A percentile compares a stretch with the other conserved stretches of the same genome.
Conservation (phyloP, 352 stramenopile genomes). For the Phytophthora multivora region DNA sequence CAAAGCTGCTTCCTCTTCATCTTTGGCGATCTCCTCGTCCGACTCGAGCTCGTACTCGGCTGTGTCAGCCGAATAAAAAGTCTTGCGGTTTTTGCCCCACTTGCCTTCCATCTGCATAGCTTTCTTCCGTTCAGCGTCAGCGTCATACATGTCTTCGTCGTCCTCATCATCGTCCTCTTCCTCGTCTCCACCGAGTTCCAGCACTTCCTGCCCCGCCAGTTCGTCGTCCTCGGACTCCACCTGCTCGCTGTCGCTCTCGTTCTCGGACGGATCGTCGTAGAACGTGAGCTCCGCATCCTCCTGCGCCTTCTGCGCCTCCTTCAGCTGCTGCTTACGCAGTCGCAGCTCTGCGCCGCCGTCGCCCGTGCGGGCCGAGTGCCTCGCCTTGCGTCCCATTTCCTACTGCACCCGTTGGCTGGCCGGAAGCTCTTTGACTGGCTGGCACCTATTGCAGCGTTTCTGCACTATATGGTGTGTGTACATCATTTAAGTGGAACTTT, state of each 20-base stretch:
- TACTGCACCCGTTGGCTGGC: background rate
- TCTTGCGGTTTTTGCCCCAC: constrained; percentile 89
- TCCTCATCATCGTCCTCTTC: constrained; percentile 53
- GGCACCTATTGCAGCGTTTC: background rate
- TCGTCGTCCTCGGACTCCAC: constrained; percentile 67
- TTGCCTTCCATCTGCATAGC: constrained; percentile 79
- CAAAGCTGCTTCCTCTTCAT: constrained; percentile 84
- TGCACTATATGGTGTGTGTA: too few relatives aligned
- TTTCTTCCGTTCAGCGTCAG: constrained; percentile 71
- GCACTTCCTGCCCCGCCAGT: constrained; percentile 65
- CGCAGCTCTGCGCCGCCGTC: constrained; percentile 79
- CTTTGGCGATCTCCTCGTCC: constrained; percentile 78
- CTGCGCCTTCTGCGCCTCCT: constrained; percentile 59
- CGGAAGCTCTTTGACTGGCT: constrained; percentile 27
- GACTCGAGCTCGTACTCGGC: constrained; percentile 82
- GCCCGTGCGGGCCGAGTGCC: constrained; percentile 75
- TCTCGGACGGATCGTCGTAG: constrained; percentile 83
- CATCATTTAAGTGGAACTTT: too few relatives aligned
- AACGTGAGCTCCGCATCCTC: constrained; percentile 81
- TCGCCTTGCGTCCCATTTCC: constrained; percentile 72
- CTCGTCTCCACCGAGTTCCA: constrained; percentile 62
- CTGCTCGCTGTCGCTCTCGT: constrained; percentile 65
- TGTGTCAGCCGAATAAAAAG: constrained; percentile 87
- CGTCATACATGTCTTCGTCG: constrained; percentile 57
- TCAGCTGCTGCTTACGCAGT: constrained; percentile 66